Base-by-base conservation (phyloP, 257 asterid genomes). In the Ballota nigra region DNA sequence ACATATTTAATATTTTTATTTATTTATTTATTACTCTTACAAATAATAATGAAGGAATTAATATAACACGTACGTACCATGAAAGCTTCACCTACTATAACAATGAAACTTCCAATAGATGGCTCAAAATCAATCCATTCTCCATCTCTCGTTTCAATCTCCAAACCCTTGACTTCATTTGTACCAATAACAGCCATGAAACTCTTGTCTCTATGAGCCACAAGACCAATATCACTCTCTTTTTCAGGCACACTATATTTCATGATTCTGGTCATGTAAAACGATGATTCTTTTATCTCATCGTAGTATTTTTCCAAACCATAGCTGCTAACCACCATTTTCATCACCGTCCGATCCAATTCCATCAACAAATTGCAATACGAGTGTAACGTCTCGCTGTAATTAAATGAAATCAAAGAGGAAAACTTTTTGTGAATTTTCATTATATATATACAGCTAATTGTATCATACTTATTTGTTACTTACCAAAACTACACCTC, bases 51-150 rank as follows among this genome's bases (percentile, higher is more conserved):
- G n/a, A n/a, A n/a, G n/a, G n/a, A n/a, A n/a, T n/a, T n/a, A n/a
- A n/a, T n/a, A n/a, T n/a, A n/a, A n/a, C n/a, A n/a, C n/a, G n/a
- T n/a, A n/a, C 34, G 38, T 26, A 87, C 90, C 87, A 52, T 83
- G 75, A 83, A 62, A 6, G 90, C 69, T 70, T 85, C 87, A 0
- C 89, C 90, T 2, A 76, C 88, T 1, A 85, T 49, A 60, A 81
- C 75, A 0, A 87, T 38, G 58, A 79, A 79, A 5, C 41, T 70
- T 6, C 47, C 53, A 28, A 73, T 71, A 58, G 80, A 75, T 0
- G 88, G 88, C 29, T 81, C 73, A 9, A 60, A 81, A 8, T 60
- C 63, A 4, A 81, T 66, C 88, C 88, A 86, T 24, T 68, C 64
- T 0, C 92, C 89, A 41, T 79, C 73, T 1, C 66, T 81, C 24